phyloP scores from a whole-genome alignment of 2,329 filamentous ascomycete genomes.

The Diplodia sapinea region DNA sequence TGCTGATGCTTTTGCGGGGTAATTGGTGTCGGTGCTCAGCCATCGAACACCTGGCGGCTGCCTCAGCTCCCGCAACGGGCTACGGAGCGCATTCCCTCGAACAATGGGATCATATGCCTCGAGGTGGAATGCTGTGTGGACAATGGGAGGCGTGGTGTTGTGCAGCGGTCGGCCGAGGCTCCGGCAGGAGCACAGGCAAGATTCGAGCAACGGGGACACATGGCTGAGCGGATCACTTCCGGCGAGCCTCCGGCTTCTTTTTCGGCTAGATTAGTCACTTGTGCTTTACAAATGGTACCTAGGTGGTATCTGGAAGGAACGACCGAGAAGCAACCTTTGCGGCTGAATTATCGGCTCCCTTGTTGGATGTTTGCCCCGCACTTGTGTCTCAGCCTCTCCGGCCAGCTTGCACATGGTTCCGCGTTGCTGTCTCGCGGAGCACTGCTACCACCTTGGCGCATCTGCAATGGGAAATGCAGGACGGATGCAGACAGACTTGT shows the following conservation, averaged over 20 bases:
- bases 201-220: neutral
- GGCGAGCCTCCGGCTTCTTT: neutral
- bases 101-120: neutral
- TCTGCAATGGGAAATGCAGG: too few species aligned
- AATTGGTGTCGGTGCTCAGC: neutral
- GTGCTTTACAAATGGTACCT: neutral
- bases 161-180: neutral
- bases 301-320: too few species aligned
- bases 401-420: neutral
- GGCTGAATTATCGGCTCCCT: too few species aligned
- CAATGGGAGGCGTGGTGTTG: neutral
- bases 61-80: neutral
- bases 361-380: neutral
- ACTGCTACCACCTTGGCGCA: too few species aligned
- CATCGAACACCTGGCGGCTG: neutral
- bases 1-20: slow-evolving; percentile 14
- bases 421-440: too few species aligned
- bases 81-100: too few species aligned
- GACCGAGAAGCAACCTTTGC: too few species aligned
- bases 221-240: neutral
- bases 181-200: neutral
- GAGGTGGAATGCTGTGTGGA: neutral
- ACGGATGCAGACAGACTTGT: too few species aligned
- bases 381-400: neutral
- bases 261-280: neutral